A percentile compares a stretch with the other conserved stretches of the same genome.
Conservation (phyloP, 1,284 basidiomycete genomes). For the Ceratobasidium sp. region DNA sequence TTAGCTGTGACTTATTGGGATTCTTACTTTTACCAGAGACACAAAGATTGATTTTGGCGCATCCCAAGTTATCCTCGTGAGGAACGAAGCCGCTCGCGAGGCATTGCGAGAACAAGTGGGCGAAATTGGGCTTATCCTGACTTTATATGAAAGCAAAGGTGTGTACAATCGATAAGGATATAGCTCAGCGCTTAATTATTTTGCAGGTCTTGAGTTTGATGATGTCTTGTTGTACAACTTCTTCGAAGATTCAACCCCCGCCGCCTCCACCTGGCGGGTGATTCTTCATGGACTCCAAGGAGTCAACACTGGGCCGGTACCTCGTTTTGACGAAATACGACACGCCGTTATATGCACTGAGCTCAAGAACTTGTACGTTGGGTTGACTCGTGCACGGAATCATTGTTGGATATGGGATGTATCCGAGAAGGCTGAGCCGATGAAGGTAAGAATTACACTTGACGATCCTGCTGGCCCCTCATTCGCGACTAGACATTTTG, state of each 20-base stretch:
- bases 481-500: constrained; percentile 57
- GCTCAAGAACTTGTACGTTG: constrained; percentile 49
- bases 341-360: constrained; percentile 47
- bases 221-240: constrained; percentile 50
- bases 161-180: constrained; percentile 52
- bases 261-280: constrained; percentile 30
- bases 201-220: constrained; percentile 49
- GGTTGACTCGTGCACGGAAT: constrained; percentile 44
- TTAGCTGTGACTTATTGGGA: neutral
- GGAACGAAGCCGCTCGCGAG: constrained; percentile 67
- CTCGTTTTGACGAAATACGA: constrained; percentile 30
- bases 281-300: constrained; percentile 15
- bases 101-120: constrained; percentile 69
- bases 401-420: constrained; percentile 48
- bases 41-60: constrained; percentile 49
- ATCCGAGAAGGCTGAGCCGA: constrained; percentile 35
- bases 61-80: constrained; percentile 68
- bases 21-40: neutral
- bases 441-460: constrained; percentile 33
- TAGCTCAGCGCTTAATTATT: neutral
- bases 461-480: neutral
- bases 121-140: constrained; percentile 74
- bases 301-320: constrained; percentile 28
- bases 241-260: constrained; percentile 45
- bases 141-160: constrained; percentile 80